Evolutionary conservation across 1,139 yeast genomes (phyloP), one percentile per base, ranked within the genome.

Genomic region (Candida glucosophila): DNA sequence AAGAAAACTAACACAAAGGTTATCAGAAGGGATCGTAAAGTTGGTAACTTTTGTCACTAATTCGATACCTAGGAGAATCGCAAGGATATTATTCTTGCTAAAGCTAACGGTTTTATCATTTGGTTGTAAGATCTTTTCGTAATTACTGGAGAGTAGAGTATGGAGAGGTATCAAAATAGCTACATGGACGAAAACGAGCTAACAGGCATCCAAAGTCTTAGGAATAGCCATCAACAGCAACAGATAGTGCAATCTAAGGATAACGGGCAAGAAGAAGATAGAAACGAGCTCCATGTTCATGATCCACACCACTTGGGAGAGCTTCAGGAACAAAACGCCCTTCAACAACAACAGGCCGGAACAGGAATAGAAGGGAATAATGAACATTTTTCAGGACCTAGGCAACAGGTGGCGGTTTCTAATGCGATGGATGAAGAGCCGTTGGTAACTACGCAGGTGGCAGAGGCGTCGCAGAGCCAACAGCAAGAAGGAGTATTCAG

Each of bases 401-500:
- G 42, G 18, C 51, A 46, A 22, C 24, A 45, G 7, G 21, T 19
- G 7, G 21, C 12, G 12, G n/a, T n/a, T n/a, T n/a, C 43, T 19
- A 42, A 50, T 9, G 60, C 52, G 5, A 13, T 19, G 12, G 59
- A 55, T 28, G 61, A 55, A 31, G 60, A 53, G 17, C 60, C 54
- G 31, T 37, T 54, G 23, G 41, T 56, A 25, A 58, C 60, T 15
- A 70, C 71, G 6, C 69, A 66, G 29, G 70, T 69, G 2, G 69
- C 70, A 1, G 69, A 61, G 36, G 69, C 66, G 1, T 68, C 69
- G 2, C 67, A 58, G 35, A 67, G 53, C 34, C 62, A 48, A 27
- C 67, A 61, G 21, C 67, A 67, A 3, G 69, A 66, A 6, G 90
- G 85, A 29, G 92, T 88, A 3, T 90, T 90, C 51, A 73, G 78